Evolutionary conservation across 371 early-diverging fungal genomes (phyloP).

Genomic region (Rhizopus sp.): DNA sequence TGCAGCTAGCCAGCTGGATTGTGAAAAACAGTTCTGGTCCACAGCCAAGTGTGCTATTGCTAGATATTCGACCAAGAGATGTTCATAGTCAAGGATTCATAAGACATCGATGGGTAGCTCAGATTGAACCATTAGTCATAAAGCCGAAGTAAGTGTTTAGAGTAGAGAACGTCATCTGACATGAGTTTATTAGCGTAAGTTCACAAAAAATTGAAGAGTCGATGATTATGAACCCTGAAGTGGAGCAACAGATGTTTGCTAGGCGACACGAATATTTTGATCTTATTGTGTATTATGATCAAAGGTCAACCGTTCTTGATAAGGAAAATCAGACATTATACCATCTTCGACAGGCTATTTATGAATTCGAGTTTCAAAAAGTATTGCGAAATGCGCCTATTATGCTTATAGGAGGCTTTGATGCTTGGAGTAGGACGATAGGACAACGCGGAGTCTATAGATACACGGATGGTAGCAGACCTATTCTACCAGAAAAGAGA

Average conservation of each 20-base stretch:
- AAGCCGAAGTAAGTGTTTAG: constrained; percentile 44
- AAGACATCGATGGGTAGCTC: constrained; percentile 67
- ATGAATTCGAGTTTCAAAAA: constrained; percentile 59
- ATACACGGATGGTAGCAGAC: background rate
- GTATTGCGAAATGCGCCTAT: constrained; percentile 50
- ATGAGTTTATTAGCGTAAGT: constrained; percentile 1
- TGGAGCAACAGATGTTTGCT: constrained; percentile 63
- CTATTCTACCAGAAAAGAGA: background rate
- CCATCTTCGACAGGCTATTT: constrained; percentile 56
- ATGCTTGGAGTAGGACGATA: constrained; percentile 59
- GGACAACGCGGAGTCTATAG: constrained; percentile 41
- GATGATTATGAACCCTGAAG: constrained; percentile 36
- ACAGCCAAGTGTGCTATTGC: constrained; percentile 64
- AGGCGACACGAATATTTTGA: constrained; percentile 66
- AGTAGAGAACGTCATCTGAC: background rate
- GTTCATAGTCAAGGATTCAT: constrained; percentile 75
- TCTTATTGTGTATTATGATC: constrained; percentile 77
- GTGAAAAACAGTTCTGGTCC: constrained; percentile 8
- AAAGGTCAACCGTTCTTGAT: constrained; percentile 35
- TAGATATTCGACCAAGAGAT: constrained; percentile 80
- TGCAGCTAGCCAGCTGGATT: constrained; percentile 48
- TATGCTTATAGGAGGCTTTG: constrained; percentile 73
- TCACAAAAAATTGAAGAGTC: constrained; percentile 19
- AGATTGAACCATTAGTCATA: constrained; percentile 71
- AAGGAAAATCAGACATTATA: constrained; percentile 28